phyloP scores from a whole-genome alignment of 768 basidiomycete species.

The Mycena olivaceomarginata region DNA sequence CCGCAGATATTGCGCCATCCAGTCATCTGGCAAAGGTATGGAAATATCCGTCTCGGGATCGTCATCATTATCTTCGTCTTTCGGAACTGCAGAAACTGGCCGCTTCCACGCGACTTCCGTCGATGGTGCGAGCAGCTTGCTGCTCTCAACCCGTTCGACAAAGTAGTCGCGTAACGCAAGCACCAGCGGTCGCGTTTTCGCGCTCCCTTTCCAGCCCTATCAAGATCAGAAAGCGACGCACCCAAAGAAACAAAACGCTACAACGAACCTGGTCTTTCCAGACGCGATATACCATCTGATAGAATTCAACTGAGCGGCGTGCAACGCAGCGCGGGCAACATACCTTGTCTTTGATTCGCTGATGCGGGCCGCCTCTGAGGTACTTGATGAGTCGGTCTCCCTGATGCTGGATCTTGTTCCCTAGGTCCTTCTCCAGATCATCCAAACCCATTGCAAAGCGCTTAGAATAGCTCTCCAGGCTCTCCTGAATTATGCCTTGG shows the following conservation, averaged over 20 bases:
- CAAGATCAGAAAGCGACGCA: background rate
- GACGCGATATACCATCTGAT: constrained; percentile 45
- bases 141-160: constrained; percentile 27
- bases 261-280: constrained; percentile 39
- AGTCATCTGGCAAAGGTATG: background rate
- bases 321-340: background rate
- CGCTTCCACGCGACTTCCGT: constrained; percentile 25
- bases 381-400: constrained; percentile 45
- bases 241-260: background rate
- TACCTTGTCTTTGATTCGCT: constrained; percentile 49
- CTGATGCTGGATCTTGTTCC: constrained; percentile 39
- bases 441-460: constrained; percentile 44
- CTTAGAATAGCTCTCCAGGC: constrained; percentile 21
- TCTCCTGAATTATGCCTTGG: constrained; percentile 17
- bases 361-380: constrained; percentile 48
- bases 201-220: constrained; percentile 32
- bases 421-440: constrained; percentile 47
- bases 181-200: constrained; percentile 16
- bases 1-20: constrained; percentile 21
- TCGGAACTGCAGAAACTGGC: background rate
- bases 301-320: background rate
- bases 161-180: constrained; percentile 32
- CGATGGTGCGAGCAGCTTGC: constrained; percentile 14
- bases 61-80: too few species aligned
- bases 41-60: constrained; percentile 10